These are phyloP conservation scores for Monilinia polystroma DNA, from an alignment of 2,329 filamentous ascomycete genomes.

Conservation along the genomic window DNA sequence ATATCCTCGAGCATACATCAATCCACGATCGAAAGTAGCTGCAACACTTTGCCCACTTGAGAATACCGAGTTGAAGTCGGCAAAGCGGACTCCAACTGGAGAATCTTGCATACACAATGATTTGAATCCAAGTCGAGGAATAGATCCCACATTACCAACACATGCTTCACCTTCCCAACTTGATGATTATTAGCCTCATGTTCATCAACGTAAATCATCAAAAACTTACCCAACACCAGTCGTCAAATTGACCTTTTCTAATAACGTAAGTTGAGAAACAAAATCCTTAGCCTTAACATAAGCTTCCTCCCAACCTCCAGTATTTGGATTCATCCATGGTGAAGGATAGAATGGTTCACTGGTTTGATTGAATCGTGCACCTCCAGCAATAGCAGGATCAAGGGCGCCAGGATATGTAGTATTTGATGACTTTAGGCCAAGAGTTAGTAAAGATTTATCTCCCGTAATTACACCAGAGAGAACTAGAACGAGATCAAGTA, in stretches of 20 bases:
- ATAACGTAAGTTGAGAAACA: slow-evolving; percentile 72
- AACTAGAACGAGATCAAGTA: slow-evolving; percentile 17
- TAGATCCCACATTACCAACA: slow-evolving; percentile 36
- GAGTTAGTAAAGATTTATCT: slow-evolving; percentile 12
- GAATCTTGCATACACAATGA: slow-evolving; percentile 41
- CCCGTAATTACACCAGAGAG: slow-evolving; percentile 3
- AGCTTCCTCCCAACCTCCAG: slow-evolving; percentile 60
- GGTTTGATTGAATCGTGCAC: slow-evolving; percentile 18
- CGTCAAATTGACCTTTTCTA: slow-evolving; percentile 90
- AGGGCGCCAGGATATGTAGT: slow-evolving; percentile 17
- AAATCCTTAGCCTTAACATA: slow-evolving; percentile 68
- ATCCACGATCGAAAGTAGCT: slow-evolving; percentile 65
- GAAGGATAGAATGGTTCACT: slow-evolving; percentile 24
- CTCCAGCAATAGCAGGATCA: background rate
- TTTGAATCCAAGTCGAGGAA: slow-evolving; percentile 40
- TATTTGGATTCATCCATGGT: slow-evolving; percentile 24
- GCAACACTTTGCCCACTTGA: slow-evolving; percentile 68
- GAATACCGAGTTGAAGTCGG: slow-evolving; percentile 68
- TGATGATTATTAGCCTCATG: background rate
- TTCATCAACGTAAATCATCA: background rate
- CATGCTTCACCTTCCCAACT: slow-evolving; percentile 36
- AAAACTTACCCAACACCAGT: slow-evolving; percentile 60
- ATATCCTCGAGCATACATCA: slow-evolving; percentile 53
- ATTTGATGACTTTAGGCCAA: slow-evolving; percentile 1
- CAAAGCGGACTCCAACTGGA: slow-evolving; percentile 45